phyloP scores from a whole-genome alignment of 2,329 filamentous ascomycete species.

The Aspergillus hiratsukae region DNA sequence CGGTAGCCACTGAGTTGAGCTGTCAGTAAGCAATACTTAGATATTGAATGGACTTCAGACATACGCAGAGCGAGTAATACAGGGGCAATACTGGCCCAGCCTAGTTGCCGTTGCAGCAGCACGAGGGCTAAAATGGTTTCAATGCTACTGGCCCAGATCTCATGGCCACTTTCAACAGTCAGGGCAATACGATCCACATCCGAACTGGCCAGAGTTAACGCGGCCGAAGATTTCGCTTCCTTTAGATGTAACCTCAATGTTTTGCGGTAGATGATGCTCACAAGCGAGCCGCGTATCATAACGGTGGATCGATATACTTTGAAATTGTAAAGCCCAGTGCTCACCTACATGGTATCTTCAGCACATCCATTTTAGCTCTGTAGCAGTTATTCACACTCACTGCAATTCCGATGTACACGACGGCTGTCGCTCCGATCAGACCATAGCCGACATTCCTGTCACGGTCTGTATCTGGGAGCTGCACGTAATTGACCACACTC shows the following conservation, averaged over 20 bases:
- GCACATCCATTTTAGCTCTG: background rate
- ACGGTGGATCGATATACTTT: too few relatives aligned
- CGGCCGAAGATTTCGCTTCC: background rate
- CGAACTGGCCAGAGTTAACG: conserved; percentile 1
- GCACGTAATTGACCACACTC: conserved; percentile 13
- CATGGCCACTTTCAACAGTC: conserved; percentile 1
- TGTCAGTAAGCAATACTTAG: too few relatives aligned
- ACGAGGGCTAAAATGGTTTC: background rate
- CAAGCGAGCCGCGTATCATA: too few relatives aligned
- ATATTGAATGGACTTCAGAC: too few relatives aligned
- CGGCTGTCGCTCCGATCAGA: conserved; percentile 32
- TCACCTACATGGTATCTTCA: too few relatives aligned
- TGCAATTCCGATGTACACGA: conserved; percentile 37
- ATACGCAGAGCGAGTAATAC: too few relatives aligned
- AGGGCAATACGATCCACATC: conserved; percentile 1
- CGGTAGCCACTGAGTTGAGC: too few relatives aligned
- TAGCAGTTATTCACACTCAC: conserved; percentile 11
- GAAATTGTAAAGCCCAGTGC: too few relatives aligned
- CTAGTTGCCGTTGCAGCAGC: background rate
- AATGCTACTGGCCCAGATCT: conserved; percentile 2
- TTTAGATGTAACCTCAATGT: background rate
- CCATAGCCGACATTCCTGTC: conserved; percentile 25
- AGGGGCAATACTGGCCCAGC: background rate
- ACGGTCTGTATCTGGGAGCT: conserved; percentile 7
- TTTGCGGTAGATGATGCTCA: too few relatives aligned